Conservation (phyloP, 1,284 basidiomycete species). For the Schizophyllum commune region DNA sequence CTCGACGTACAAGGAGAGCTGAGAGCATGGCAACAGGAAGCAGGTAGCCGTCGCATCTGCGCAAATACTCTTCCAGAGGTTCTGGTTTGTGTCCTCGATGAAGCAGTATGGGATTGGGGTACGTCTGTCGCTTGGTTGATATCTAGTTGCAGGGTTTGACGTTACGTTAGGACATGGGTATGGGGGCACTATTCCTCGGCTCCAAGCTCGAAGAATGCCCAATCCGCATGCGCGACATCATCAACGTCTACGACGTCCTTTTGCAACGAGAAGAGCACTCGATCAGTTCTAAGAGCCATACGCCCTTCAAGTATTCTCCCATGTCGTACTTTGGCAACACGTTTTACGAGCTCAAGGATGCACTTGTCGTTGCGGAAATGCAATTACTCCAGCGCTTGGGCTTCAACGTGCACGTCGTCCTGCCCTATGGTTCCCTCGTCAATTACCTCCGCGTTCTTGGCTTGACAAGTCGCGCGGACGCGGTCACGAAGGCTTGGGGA, state of each 20-base stretch:
- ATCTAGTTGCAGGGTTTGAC: too few relatives aligned
- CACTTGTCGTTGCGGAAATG: slow-evolving; percentile 93
- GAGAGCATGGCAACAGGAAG: slow-evolving; percentile 49
- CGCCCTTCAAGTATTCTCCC: slow-evolving; percentile 65
- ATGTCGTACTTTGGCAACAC: slow-evolving; percentile 81
- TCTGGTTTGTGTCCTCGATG: slow-evolving; percentile 95
- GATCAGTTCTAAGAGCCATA: slow-evolving; percentile 22
- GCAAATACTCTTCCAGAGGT: slow-evolving; percentile 93
- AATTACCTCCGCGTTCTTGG: slow-evolving; percentile 93
- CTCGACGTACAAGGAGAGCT: not conserved
- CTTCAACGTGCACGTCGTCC: slow-evolving; percentile 82
- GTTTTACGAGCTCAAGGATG: slow-evolving; percentile 86
- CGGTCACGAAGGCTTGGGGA: slow-evolving; percentile 79
- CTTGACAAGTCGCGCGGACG: slow-evolving; percentile 61
- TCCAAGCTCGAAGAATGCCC: slow-evolving; percentile 96
- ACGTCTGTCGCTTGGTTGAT: too few relatives aligned
- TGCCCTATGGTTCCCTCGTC: slow-evolving; percentile 92
- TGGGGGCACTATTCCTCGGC: slow-evolving; percentile 90
- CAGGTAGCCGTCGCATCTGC: slow-evolving; percentile 96
- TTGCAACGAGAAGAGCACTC: slow-evolving; percentile 53
- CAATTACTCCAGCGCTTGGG: slow-evolving; percentile 92
- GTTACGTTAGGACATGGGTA: slow-evolving; percentile 91
- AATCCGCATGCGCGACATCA: slow-evolving; percentile 84
- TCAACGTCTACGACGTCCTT: slow-evolving; percentile 91
- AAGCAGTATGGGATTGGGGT: slow-evolving; percentile 89